Evolutionary conservation across 2,329 filamentous ascomycete species (phyloP).

Genomic region (Mycocentrospora acerina): DNA sequence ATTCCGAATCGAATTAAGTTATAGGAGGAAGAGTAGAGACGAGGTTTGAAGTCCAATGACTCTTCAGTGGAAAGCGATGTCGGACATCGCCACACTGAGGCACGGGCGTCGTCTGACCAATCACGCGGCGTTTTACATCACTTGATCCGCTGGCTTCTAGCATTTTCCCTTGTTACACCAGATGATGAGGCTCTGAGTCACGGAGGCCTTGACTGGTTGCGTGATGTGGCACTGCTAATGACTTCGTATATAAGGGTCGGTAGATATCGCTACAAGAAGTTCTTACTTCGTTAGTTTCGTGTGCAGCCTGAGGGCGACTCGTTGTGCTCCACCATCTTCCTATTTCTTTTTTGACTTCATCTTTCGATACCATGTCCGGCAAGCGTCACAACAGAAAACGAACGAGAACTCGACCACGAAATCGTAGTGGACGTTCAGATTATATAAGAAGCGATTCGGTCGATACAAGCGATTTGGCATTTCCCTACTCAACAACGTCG

Average conservation of each 20-base stretch:
- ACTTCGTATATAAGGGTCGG: constrained; percentile 31
- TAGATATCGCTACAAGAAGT: no score
- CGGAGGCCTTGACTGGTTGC: constrained; percentile 33
- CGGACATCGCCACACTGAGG: constrained; percentile 26
- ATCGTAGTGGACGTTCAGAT: constrained; percentile 32
- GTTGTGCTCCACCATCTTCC: not conserved
- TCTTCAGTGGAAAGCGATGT: constrained; percentile 26
- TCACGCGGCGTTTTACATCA: constrained; percentile 26
- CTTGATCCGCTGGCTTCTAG: constrained; percentile 19
- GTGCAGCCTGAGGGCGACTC: not conserved
- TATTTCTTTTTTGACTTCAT: not conserved
- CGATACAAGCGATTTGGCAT: constrained; percentile 19
- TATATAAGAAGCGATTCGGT: constrained; percentile 34
- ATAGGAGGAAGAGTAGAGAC: constrained; percentile 17
- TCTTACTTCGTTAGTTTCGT: no score
- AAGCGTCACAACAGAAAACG: constrained; percentile 49
- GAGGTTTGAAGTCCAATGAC: constrained; percentile 21
- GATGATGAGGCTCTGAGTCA: constrained; percentile 39
- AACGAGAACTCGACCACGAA: constrained; percentile 45
- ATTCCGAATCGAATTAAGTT: constrained; percentile 10
- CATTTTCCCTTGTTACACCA: constrained; percentile 27
- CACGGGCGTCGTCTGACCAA: constrained; percentile 22
- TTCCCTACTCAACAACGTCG: constrained; percentile 23
- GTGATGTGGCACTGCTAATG: constrained; percentile 21
- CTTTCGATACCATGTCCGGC: constrained; percentile 36